Percentiles rank a stretch among this genome's conserved stretches.
These are phyloP conservation scores for Hondaea fermentalgiana DNA, from an alignment of 108 stramenopile species.

Conservation along the genomic window DNA sequence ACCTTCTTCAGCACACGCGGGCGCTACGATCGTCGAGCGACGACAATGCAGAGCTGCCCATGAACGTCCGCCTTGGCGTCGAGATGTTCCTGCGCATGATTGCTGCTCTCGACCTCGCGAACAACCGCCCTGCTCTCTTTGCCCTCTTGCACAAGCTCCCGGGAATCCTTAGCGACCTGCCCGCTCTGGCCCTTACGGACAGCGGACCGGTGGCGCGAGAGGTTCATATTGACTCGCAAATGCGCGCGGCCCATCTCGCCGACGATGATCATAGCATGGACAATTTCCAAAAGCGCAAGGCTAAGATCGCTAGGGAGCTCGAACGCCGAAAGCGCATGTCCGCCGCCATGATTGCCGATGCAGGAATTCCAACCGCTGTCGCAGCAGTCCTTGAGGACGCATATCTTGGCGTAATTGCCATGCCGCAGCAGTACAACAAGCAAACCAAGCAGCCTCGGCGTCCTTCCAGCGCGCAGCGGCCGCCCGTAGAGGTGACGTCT, in stretches of 20 bases:
- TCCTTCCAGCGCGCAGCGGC: too few relatives aligned
- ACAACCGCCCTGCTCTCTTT: background rate
- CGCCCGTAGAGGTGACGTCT: background rate
- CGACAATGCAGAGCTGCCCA: background rate
- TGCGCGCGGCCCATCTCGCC: background rate
- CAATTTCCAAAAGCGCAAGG: background rate
- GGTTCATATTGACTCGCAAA: background rate
- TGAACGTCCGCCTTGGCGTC: constrained; percentile 3
- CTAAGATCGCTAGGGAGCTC: background rate
- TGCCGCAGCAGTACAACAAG: background rate
- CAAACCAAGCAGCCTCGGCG: background rate
- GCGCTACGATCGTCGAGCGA: background rate
- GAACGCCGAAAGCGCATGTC: background rate
- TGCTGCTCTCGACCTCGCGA: background rate
- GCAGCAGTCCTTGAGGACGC: background rate
- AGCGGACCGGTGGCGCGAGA: background rate
- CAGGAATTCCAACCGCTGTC: background rate
- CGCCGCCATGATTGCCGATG: background rate
- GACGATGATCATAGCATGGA: background rate
- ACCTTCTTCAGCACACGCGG: background rate
- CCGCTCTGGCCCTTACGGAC: background rate
- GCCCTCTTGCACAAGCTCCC: background rate
- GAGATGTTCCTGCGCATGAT: background rate
- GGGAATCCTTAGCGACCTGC: background rate
- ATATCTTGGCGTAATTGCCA: background rate